Base-by-base conservation (phyloP, 345 rosid genomes). In the Gossypium australe region DNA sequence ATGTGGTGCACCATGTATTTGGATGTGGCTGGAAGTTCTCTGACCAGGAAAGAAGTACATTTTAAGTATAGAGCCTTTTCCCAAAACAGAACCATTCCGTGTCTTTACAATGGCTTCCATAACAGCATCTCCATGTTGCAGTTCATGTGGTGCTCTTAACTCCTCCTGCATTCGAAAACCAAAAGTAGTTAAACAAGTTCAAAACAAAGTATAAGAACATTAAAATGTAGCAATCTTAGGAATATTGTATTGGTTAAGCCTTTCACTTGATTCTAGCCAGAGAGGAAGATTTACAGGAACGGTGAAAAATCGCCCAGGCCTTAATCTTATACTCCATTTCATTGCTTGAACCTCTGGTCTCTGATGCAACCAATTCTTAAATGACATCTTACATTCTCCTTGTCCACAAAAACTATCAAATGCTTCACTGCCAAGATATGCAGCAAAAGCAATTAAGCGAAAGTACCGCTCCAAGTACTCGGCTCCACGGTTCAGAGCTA, bases 11-110 rank as follows among this genome's bases (percentile, higher is more conserved):
- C 96, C 99, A 48, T 87, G 90, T 80, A 95, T 91, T 78, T 90
- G 96, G 80, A 90, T 77, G 79, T 85, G 85, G 82, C 86, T 93
- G 77, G 99, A 93, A 77, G 93, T 93, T 82, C 85, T 86, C 87
- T 95, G 99, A 75, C 97, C 93, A 73, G 98, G 98, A 83, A 91
- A 93, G 82, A 90, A 91, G 77, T 93, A 93, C 90, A 88, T 95
- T 78, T 95, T 93, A 70, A 93, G 89, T 63, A 95, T 93, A 29
- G 91, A 90, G 77, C 96, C 99, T 77, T 86, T 89, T 17, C 99
- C 94, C 83, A 95, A 80, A 62, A 95, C 96, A 55, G 97, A 92
- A 75, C 99, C 98, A 85, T 84, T 86, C 22, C 99, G 93, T 24
- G 89, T 87, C 74, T 84, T 93, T 75, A 95, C 90, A 67, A 90